phyloP scores from a whole-genome alignment of 2,329 filamentous ascomycete species.

The Phyllosticta citrichinensis region DNA sequence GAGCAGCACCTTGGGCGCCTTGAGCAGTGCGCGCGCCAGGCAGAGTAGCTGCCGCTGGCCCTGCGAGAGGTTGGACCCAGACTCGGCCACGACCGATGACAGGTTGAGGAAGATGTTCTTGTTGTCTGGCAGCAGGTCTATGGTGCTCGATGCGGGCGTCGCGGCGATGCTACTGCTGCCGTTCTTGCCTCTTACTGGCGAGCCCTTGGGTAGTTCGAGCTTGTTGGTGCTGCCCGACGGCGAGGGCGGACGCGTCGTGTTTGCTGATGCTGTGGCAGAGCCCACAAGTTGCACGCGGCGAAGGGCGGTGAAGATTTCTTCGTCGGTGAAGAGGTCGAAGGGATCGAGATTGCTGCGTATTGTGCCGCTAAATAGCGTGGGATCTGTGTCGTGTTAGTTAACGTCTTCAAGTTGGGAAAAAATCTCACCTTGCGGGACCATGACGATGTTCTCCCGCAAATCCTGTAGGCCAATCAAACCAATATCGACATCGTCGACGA shows the following conservation, averaged over 20 bases:
- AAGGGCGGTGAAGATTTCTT: constrained; percentile 78
- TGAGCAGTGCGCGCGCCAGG: constrained; percentile 83
- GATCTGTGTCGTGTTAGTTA: constrained; percentile 45
- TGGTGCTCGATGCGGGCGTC: constrained; percentile 24
- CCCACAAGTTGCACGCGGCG: constrained; percentile 82
- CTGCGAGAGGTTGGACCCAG: constrained; percentile 88
- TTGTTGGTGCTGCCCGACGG: constrained; percentile 16
- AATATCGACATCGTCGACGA: constrained; percentile 88
- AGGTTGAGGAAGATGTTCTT: constrained; percentile 93
- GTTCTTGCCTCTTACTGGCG: constrained; percentile 14
- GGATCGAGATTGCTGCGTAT: constrained; percentile 89
- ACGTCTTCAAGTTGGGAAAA: not conserved
- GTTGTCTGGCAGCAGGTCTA: constrained; percentile 52
- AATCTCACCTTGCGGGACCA: constrained; percentile 66
- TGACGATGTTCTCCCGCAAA: constrained; percentile 85
- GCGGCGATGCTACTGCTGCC: constrained; percentile 20
- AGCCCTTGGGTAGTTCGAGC: constrained; percentile 11
- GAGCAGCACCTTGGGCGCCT: constrained; percentile 83
- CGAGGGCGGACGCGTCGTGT: constrained; percentile 17
- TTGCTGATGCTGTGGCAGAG: constrained; percentile 32
- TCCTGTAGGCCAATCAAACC: constrained; percentile 85
- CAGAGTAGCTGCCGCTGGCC: constrained; percentile 92
- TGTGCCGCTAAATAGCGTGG: constrained; percentile 85
- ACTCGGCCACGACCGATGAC: constrained; percentile 73
- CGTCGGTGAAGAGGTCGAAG: constrained; percentile 79